phyloP scores from a whole-genome alignment of 1,139 yeast species.

The Pneumocystis murina region DNA sequence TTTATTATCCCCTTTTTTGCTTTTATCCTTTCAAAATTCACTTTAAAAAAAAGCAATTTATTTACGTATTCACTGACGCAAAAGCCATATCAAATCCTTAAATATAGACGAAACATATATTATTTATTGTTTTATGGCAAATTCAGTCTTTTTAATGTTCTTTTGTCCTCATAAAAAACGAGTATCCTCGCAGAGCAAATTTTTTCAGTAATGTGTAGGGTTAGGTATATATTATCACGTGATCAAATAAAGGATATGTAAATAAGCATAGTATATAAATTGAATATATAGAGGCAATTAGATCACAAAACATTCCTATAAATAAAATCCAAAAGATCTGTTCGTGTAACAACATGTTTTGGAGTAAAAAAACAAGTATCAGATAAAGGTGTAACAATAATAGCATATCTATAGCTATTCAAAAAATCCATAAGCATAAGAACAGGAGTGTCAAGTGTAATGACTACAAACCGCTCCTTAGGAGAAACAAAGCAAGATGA shows the following conservation, averaged over 20 bases:
- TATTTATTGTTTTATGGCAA: not conserved
- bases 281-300: not conserved
- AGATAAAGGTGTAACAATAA: slow-evolving; percentile 54
- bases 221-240: not conserved
- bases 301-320: slow-evolving; percentile 21
- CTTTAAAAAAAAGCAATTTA: too few species aligned
- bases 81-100: not conserved
- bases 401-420: slow-evolving; percentile 49
- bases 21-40: too few species aligned
- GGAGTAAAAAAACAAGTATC: slow-evolving; percentile 35
- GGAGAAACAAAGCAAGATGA: slow-evolving; percentile 22
- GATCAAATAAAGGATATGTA: not conserved
- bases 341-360: slow-evolving; percentile 75
- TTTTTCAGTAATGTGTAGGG: not conserved
- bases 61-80: not conserved
- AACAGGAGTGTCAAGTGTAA: slow-evolving; percentile 55
- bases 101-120: not conserved
- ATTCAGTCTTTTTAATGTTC: not conserved
- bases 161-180: not conserved
- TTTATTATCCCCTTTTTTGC: too few species aligned
- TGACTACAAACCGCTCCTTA: slow-evolving; percentile 48
- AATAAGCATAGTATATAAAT: not conserved
- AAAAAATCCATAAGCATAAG: slow-evolving; percentile 60
- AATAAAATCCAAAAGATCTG: slow-evolving; percentile 60
- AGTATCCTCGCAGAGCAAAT: not conserved